Base-by-base conservation (phyloP, 176 grass and related monocot species). In the Calamus simplicifolius region DNA sequence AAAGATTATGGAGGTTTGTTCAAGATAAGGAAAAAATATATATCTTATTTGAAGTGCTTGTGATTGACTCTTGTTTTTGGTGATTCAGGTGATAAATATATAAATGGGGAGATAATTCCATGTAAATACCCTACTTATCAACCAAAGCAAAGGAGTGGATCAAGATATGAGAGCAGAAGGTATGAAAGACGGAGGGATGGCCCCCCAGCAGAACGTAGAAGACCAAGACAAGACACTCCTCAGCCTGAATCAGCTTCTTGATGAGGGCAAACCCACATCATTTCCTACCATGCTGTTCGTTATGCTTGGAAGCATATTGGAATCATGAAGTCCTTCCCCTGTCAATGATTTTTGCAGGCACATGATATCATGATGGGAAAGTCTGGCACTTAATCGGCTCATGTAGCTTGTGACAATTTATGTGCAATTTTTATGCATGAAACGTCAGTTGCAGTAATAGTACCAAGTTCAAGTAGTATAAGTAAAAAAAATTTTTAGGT, bases 81-180 rank as follows among this genome's bases (percentile, higher is more conserved):
- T 21, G 15, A 10, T 68, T 65, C 65, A 97, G 93, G 93, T 59
- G 93, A 97, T 71, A 97, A 97, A 71, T 97, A 97, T 70, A 80
- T 88, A 70, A 97, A 97, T 6, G 93, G 93, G 7, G 93, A 97
- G 81, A 97, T 97, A 56, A 97, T 97, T 73, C 93, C 93, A 3
- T 91, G 83, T 75, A 88, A 78, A 16, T 97, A 97, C 69, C 93
- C 93, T 56, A 91, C 93, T 57, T 97, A 97, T 75, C 87, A 97
- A 72, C 93, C 93, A 51, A 97, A 80, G 81, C 82, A 97, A 59
- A 73, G 74, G 61, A 69, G 92, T 27, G 81, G 76, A 16, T 71
- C 87, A 13, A 97, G 88, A 59, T 91, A 97, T 13, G 93, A 91
- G 60, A 91, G 87, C 25, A 87, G 87, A 76, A 80, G 78, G 62